Evolutionary conservation across 345 rosid species (phyloP).

Genomic region (Citropsis articulata): DNA sequence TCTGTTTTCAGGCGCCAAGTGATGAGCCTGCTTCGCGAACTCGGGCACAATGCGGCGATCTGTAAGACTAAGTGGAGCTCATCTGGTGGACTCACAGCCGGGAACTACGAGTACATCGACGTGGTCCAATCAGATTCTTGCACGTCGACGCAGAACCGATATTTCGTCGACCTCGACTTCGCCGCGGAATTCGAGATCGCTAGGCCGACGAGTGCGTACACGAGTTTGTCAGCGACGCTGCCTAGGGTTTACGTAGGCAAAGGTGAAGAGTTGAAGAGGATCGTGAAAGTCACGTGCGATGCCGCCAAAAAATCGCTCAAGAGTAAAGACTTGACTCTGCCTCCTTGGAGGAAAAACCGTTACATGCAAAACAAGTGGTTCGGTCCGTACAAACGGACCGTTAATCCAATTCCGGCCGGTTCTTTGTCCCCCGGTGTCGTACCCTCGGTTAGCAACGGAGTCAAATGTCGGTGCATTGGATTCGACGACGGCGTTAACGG

Average conservation of each 20-base stretch:
- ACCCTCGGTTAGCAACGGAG: conserved; percentile 29
- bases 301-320: conserved; percentile 66
- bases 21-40: conserved; percentile 54
- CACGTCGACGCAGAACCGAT: conserved; percentile 29
- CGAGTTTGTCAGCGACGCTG: conserved; percentile 35
- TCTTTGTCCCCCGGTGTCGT: conserved; percentile 20
- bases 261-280: conserved; percentile 59
- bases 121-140: conserved; percentile 34
- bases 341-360: conserved; percentile 94
- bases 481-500: conserved; percentile 54
- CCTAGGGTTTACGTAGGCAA: conserved; percentile 62
- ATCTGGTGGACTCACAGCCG: conserved; percentile 52
- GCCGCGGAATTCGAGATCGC: conserved; percentile 75
- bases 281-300: conserved; percentile 50
- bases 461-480: conserved; percentile 63
- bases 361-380: conserved; percentile 92
- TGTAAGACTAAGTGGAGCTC: conserved; percentile 84
- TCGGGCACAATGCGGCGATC: conserved; percentile 84
- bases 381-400: conserved; percentile 64
- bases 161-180: conserved; percentile 75
- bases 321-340: conserved; percentile 54
- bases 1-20: conserved; percentile 49
- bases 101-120: conserved; percentile 84
- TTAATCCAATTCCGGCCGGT: conserved; percentile 25
- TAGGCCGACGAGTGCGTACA: conserved; percentile 69